phyloP scores from a whole-genome alignment of 148 eudicot genomes.

The Dianthus caryophyllus region DNA sequence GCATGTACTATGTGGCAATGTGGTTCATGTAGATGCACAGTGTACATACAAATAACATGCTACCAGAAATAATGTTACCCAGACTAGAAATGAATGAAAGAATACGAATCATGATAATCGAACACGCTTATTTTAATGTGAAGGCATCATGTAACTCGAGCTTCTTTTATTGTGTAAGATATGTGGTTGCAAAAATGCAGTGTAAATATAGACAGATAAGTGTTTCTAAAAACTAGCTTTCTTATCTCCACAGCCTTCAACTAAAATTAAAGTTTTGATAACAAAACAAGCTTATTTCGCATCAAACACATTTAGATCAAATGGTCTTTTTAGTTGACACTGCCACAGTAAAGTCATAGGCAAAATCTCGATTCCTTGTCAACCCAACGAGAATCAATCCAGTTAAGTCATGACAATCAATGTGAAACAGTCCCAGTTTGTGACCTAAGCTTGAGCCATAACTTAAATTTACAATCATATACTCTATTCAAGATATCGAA shows the following conservation, averaged over 20 bases:
- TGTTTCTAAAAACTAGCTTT: too few relatives aligned
- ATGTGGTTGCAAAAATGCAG: neutral
- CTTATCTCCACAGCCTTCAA: neutral
- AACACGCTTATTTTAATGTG: too few relatives aligned
- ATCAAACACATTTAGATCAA: too few relatives aligned
- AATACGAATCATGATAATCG: neutral
- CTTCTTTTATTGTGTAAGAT: neutral
- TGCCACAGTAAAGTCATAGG: too few relatives aligned
- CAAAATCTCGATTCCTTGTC: too few relatives aligned
- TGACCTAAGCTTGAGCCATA: neutral
- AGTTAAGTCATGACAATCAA: too few relatives aligned
- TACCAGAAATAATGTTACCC: neutral
- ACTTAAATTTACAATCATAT: neutral
- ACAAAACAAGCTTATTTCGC: too few relatives aligned
- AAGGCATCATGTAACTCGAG: neutral
- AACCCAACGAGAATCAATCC: too few relatives aligned
- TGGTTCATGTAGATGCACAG: neutral
- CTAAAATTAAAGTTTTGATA: too few relatives aligned
- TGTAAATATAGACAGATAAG: neutral
- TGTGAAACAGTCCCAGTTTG: neutral
- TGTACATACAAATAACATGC: neutral
- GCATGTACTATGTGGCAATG: neutral
- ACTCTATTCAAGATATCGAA: neutral
- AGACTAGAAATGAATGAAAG: neutral
- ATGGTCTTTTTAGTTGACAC: too few relatives aligned